A percentile compares a stretch with the other conserved stretches of the same genome.
phyloP scores from a whole-genome alignment of 202 grass and related monocot genomes.

The Musa balbisiana region DNA sequence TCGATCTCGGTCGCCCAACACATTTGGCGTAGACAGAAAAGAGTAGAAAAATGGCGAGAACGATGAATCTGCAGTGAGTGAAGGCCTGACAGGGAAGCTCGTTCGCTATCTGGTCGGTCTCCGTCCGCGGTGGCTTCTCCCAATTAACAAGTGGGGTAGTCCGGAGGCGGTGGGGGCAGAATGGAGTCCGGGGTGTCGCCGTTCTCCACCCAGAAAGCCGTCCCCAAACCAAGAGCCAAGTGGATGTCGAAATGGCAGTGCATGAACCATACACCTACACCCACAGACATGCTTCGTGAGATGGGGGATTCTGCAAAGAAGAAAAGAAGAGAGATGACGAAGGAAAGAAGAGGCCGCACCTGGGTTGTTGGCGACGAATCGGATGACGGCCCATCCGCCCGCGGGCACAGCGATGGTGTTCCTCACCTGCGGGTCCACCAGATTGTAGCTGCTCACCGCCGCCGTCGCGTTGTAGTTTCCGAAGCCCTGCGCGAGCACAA shows the following conservation, averaged over 20 bases:
- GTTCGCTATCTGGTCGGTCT: neutral
- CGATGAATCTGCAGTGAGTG: no score
- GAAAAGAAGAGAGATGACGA: no score
- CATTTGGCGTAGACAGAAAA: no score
- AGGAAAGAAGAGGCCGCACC: conserved; percentile 9
- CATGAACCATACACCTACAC: conserved; percentile 43
- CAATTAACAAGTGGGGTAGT: conserved; percentile 38
- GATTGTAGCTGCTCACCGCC: conserved; percentile 37
- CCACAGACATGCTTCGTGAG: no score
- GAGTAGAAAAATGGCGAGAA: no score
- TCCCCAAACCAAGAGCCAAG: conserved; percentile 47
- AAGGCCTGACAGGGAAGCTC: no score
- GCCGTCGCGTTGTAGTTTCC: conserved; percentile 42
- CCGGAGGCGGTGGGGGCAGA: conserved; percentile 44
- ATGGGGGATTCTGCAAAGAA: no score
- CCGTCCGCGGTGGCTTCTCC: neutral
- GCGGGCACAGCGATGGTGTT: conserved; percentile 69
- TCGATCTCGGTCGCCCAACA: no score
- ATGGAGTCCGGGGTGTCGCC: conserved; percentile 33
- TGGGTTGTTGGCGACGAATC: conserved; percentile 46
- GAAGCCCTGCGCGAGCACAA: conserved; percentile 62
- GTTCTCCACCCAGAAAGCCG: conserved; percentile 52
- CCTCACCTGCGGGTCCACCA: conserved; percentile 64
- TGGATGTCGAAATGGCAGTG: conserved; percentile 76
- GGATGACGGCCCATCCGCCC: conserved; percentile 72